Evolutionary conservation across 2,329 filamentous ascomycete species (phyloP).

Genomic region (Cyclaneusma minus): DNA sequence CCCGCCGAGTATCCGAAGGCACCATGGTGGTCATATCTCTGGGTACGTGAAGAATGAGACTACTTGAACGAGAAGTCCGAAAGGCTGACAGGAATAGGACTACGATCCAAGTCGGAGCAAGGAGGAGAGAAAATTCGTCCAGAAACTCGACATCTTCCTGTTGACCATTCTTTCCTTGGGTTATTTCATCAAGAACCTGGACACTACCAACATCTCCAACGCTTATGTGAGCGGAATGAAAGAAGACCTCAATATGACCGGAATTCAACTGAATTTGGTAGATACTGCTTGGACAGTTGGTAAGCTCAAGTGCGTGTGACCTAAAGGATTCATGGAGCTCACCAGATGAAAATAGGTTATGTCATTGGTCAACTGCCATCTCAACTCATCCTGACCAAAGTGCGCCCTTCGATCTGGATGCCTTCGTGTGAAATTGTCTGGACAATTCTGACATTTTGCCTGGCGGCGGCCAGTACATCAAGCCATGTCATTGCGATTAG

Average conservation of each 20-base stretch:
- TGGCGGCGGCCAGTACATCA: constrained; percentile 20
- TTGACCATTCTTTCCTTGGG: constrained; percentile 13
- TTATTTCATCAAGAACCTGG: constrained; percentile 10
- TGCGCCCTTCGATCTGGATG: constrained; percentile 27
- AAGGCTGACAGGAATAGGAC: constrained; percentile 7
- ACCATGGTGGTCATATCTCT: constrained; percentile 15
- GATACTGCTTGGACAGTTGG: constrained; percentile 27
- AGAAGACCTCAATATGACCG: constrained; percentile 22
- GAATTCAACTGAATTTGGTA: constrained; percentile 25
- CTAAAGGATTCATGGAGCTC: constrained; percentile 33
- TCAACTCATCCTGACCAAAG: constrained; percentile 23
- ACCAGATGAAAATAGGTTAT: constrained; percentile 45
- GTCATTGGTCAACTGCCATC: constrained; percentile 29
- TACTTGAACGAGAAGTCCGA: neutral
- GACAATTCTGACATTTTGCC: constrained; percentile 20
- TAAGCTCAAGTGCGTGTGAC: constrained; percentile 35
- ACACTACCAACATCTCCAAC: constrained; percentile 16
- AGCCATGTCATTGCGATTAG: constrained; percentile 22
- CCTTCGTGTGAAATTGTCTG: constrained; percentile 24
- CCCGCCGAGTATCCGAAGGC: constrained; percentile 5
- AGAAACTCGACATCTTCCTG: constrained; percentile 13
- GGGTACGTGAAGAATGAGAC: constrained; percentile 7
- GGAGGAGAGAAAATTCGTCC: constrained; percentile 12
- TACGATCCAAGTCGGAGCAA: constrained; percentile 10
- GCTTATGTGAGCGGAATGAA: constrained; percentile 22